A percentile compares a stretch with the other conserved stretches of the same genome.
These are phyloP conservation scores for Xylaria sp. DNA, from an alignment of 2,329 filamentous ascomycete species.

Conservation along the genomic window DNA sequence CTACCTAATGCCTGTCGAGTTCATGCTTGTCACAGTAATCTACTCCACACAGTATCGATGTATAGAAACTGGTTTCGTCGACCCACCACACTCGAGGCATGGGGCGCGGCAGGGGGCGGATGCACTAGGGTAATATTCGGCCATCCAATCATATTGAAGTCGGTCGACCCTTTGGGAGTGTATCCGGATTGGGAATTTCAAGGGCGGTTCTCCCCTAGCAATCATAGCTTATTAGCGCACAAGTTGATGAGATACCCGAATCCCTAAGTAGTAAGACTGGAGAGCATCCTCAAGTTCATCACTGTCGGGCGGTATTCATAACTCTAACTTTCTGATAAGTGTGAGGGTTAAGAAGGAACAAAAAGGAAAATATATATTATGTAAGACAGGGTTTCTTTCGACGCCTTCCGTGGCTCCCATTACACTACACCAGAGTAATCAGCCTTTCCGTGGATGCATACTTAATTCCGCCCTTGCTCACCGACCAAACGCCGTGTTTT, in stretches of 20 bases:
- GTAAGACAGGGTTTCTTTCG: neutral
- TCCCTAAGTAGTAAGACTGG: neutral
- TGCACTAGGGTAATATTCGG: constrained; percentile 39
- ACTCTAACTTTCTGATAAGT: neutral
- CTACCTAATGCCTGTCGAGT: neutral
- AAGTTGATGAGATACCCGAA: neutral
- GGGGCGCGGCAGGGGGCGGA: constrained; percentile 41
- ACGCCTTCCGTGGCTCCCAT: neutral
- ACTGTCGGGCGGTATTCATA: neutral
- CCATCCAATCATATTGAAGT: constrained; percentile 45
- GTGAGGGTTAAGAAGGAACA: neutral
- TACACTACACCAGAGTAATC: neutral
- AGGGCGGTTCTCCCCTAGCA: constrained; percentile 9
- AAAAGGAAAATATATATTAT: neutral
- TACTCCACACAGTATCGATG: constrained; percentile 37
- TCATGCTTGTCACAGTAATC: constrained; percentile 38
- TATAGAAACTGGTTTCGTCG: constrained; percentile 22
- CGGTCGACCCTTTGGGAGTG: constrained; percentile 49
- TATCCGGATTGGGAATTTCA: constrained; percentile 48
- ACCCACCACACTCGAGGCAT: constrained; percentile 28
- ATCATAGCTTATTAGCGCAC: neutral
- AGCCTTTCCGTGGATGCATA: constrained; percentile 6
- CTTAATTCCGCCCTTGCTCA: constrained; percentile 15
- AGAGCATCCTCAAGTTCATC: neutral
- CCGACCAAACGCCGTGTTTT: constrained; percentile 17